Base-by-base conservation (phyloP, 352 stramenopile genomes). In the Globisporangium viniferum region DNA sequence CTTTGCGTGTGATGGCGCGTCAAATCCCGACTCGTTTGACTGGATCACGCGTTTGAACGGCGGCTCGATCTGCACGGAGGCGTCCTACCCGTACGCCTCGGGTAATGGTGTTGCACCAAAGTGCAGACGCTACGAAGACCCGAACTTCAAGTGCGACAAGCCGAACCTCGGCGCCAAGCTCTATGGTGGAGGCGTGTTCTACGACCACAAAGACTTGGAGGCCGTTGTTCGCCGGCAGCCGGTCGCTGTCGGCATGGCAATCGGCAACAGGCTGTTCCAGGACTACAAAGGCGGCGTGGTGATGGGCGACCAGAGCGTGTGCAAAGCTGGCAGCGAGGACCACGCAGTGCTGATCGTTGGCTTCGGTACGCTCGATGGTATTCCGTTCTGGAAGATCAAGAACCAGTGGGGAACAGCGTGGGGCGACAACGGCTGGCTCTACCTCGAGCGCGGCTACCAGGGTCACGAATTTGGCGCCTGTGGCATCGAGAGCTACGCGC, bases 381-480 rank as follows among this genome's bases (percentile, higher is more conserved):
- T 72, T 20, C 54, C 59, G 1, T 74, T 69, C 66, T 77, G 65
- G 60, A 84, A 82, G 58, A 46, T 82, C 41, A 85, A 85, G 64
- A 86, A 83, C 71, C 74, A 68, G n/a, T 81, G 62, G 62, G 68
- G 74, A 0, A 22, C 18, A 0, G 1, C 7, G 3, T 86, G 75
- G 77, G 79, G 77, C 44, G 68, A 79, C 46, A 39, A 73, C 48
- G 77, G 75, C 1, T 87, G 69, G 62, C 55, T 69, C 8, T 75
- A 79, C 69, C 55, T 80, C 36, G 66, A 75, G 49, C 75, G 73
- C 20, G 65, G 65, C 6, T 89, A 80, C 72, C 67, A 65, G 1
- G 80, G 69, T 10, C 72, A 80, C 59, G 64, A 46, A 8, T 78
- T 83, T 60, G 83, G 83, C 22, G 77, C 82, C 35, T 90, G 81